Evolutionary conservation across 31 red algal species (phyloP).

Genomic region (Endocladia muricata): DNA sequence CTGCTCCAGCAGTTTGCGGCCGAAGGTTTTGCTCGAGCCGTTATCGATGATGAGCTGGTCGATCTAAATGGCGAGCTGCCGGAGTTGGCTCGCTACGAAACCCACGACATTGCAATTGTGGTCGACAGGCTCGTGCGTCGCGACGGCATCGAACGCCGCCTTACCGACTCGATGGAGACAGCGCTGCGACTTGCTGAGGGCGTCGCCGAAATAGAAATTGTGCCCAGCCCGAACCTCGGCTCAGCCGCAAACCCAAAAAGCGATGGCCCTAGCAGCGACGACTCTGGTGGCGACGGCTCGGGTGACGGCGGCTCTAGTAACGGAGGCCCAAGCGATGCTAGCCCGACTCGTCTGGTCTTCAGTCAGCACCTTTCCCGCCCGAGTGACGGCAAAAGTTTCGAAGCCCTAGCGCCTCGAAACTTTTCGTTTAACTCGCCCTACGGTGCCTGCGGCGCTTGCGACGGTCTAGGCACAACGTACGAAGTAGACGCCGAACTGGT

Average conservation of each 20-base stretch:
- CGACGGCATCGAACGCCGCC: neutral
- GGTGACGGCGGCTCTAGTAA: too few relatives aligned
- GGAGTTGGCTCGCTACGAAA: conserved; percentile 1
- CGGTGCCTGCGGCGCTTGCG: conserved; percentile 15
- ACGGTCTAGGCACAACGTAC: conserved; percentile 7
- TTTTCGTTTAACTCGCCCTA: conserved; percentile 25
- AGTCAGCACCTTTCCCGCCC: neutral
- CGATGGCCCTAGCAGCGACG: too few relatives aligned
- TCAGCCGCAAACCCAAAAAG: too few relatives aligned
- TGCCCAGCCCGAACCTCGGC: too few relatives aligned
- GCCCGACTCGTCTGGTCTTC: too few relatives aligned
- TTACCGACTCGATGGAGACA: conserved; percentile 14
- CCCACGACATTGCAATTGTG: conserved; percentile 19
- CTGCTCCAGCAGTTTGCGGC: neutral
- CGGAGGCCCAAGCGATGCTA: too few relatives aligned
- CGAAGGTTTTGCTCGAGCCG: neutral
- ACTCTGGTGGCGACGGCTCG: too few relatives aligned
- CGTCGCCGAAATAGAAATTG: too few relatives aligned
- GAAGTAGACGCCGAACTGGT: neutral
- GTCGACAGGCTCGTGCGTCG: neutral
- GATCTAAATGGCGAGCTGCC: neutral
- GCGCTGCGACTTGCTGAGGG: neutral
- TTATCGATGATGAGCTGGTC: conserved; percentile 8
- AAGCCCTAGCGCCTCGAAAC: neutral
- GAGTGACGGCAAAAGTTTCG: neutral